Evolutionary conservation across 257 asterid species (phyloP).

Genomic region (Avicennia marina): DNA sequence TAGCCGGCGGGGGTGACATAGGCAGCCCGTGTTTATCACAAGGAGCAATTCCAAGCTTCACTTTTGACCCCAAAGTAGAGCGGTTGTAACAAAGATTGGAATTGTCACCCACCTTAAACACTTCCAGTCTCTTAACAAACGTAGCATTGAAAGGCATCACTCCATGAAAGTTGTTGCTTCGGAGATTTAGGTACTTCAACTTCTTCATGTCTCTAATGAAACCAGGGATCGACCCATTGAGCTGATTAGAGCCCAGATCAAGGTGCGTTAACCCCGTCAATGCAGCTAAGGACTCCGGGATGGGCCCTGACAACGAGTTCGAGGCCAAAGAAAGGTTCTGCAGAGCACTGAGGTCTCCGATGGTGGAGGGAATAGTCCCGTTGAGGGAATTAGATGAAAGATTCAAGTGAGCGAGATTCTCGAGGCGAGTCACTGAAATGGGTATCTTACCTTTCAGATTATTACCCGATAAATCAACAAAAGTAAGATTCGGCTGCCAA

Average conservation of each 20-base stretch:
- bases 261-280: conserved; percentile 57
- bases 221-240: conserved; percentile 75
- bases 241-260: conserved; percentile 75
- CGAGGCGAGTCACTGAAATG: conserved; percentile 51
- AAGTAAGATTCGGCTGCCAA: conserved; percentile 70
- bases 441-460: conserved; percentile 64
- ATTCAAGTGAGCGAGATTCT: conserved; percentile 50
- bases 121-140: conserved; percentile 49
- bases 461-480: conserved; percentile 65
- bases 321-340: conserved; percentile 60
- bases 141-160: conserved; percentile 78
- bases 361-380: conserved; percentile 58
- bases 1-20: conserved; percentile 74
- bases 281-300: conserved; percentile 68
- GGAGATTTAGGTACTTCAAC: conserved; percentile 71
- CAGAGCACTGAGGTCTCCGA: conserved; percentile 61
- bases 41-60: conserved; percentile 88
- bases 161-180: conserved; percentile 67
- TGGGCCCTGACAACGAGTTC: conserved; percentile 57
- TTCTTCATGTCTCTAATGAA: conserved; percentile 61
- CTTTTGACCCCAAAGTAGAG: conserved; percentile 43
- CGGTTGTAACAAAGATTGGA: conserved; percentile 77
- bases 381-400: conserved; percentile 72
- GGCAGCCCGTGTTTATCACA: conserved; percentile 88
- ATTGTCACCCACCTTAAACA: conserved; percentile 68